phyloP scores from a whole-genome alignment of 2,329 filamentous ascomycete genomes.

The Sporothrix globosa region DNA sequence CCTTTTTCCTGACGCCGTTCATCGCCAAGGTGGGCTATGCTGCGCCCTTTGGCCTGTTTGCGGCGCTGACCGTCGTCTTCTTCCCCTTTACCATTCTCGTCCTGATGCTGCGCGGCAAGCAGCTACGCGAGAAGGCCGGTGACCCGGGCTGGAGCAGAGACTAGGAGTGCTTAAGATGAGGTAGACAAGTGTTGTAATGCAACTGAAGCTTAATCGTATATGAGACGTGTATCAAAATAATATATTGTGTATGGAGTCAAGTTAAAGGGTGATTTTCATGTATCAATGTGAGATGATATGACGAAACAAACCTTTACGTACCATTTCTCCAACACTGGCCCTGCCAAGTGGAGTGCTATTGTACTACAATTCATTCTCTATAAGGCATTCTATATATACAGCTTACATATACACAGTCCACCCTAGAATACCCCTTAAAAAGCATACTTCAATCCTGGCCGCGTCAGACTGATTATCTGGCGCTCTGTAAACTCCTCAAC shows the following conservation, averaged over 20 bases:
- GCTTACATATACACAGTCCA: neutral
- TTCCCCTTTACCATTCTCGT: conserved; percentile 21
- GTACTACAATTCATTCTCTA: neutral
- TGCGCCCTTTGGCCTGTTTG: conserved; percentile 23
- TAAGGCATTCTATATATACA: neutral
- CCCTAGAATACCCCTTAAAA: conserved; percentile 32
- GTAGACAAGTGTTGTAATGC: too few relatives aligned
- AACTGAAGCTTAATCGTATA: too few relatives aligned
- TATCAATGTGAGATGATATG: too few relatives aligned
- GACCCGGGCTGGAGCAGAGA: conserved; percentile 28
- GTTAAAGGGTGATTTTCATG: too few relatives aligned
- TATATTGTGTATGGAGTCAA: too few relatives aligned
- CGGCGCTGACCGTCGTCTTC: conserved; percentile 14
- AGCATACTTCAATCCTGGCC: conserved; percentile 39
- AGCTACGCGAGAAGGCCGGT: conserved; percentile 12
- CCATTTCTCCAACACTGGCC: too few relatives aligned
- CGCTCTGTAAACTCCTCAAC: conserved; percentile 46
- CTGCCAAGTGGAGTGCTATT: neutral
- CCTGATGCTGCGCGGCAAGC: conserved; percentile 24
- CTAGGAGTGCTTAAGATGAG: neutral
- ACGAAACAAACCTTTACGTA: too few relatives aligned
- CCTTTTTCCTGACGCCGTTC: conserved; percentile 20
- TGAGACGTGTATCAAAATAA: too few relatives aligned
- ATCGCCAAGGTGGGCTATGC: conserved; percentile 19
- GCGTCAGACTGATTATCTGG: conserved; percentile 44